These are phyloP conservation scores for Pseudisothecium myosuroides DNA, from an alignment of 225 moss, liverwort and hornwort species.

Conservation along the genomic window DNA sequence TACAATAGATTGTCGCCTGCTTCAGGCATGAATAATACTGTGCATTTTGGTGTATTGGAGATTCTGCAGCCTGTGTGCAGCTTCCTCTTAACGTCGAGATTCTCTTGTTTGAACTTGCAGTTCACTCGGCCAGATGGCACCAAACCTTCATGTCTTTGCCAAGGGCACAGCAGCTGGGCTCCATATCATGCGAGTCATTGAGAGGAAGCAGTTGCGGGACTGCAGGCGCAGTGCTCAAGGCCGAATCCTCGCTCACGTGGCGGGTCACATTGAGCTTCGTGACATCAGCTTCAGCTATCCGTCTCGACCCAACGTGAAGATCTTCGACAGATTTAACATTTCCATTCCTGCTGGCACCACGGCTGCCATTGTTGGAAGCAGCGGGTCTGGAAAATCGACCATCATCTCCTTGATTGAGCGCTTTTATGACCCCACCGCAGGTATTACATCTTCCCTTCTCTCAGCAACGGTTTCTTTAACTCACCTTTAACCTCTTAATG, in stretches of 20 bases:
- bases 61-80: neutral
- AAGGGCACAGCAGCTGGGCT: conserved; percentile 80
- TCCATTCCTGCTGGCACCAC: conserved; percentile 69
- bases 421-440: conserved; percentile 44
- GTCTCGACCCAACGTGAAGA: conserved; percentile 66
- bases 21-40: neutral
- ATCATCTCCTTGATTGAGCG: conserved; percentile 44
- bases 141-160: conserved; percentile 71
- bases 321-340: conserved; percentile 68
- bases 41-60: neutral
- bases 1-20: neutral
- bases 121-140: conserved; percentile 76
- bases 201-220: conserved; percentile 54
- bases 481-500: neutral
- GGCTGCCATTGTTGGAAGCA: conserved; percentile 78
- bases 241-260: conserved; percentile 45
- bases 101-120: conserved; percentile 16
- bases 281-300: conserved; percentile 82
- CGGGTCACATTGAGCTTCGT: conserved; percentile 69
- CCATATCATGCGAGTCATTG: conserved; percentile 73
- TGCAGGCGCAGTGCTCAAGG: conserved; percentile 35
- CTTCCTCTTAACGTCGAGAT: neutral
- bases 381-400: conserved; percentile 63
- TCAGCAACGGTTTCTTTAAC: neutral
- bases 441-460: neutral